Evolutionary conservation across 2,329 filamentous ascomycete genomes (phyloP).

Genomic region (Keithomyces neogunnii): DNA sequence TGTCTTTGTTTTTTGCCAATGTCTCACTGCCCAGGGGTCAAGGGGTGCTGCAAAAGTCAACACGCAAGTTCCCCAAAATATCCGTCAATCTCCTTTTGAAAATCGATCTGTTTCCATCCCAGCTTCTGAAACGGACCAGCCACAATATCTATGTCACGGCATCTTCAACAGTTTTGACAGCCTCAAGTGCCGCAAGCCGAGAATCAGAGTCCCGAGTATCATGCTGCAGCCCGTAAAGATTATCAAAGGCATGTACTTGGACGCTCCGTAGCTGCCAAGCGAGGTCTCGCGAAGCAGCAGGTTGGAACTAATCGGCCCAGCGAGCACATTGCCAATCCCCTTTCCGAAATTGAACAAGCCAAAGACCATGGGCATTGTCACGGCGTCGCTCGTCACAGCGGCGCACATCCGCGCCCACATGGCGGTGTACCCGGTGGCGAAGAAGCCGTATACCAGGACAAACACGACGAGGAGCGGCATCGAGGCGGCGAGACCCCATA

Average conservation of each 20-base stretch:
- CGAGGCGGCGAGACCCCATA: constrained; percentile 42
- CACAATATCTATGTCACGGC: neutral
- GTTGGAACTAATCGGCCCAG: constrained; percentile 8
- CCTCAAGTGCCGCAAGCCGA: neutral
- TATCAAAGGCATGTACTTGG: neutral
- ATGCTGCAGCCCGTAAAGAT: neutral
- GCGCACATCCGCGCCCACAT: constrained; percentile 9
- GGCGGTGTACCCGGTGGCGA: constrained; percentile 24
- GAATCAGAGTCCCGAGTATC: neutral
- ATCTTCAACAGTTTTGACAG: neutral
- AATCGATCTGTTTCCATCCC: no score
- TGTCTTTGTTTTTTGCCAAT: no score
- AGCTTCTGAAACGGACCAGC: neutral
- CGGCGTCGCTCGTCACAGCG: constrained; percentile 7
- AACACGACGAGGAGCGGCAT: constrained; percentile 38
- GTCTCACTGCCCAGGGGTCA: no score
- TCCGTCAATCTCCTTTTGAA: no score
- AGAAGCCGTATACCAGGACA: constrained; percentile 45
- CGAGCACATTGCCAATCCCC: constrained; percentile 12
- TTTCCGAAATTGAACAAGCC: constrained; percentile 10
- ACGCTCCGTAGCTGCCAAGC: neutral
- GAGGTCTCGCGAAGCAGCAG: neutral
- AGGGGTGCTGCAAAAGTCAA: no score
- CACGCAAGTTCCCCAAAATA: no score
- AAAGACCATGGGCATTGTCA: constrained; percentile 6